These are phyloP conservation scores for Nematocida ironsii DNA, from an alignment of 371 early-diverging fungal species.

Conservation along the genomic window DNA sequence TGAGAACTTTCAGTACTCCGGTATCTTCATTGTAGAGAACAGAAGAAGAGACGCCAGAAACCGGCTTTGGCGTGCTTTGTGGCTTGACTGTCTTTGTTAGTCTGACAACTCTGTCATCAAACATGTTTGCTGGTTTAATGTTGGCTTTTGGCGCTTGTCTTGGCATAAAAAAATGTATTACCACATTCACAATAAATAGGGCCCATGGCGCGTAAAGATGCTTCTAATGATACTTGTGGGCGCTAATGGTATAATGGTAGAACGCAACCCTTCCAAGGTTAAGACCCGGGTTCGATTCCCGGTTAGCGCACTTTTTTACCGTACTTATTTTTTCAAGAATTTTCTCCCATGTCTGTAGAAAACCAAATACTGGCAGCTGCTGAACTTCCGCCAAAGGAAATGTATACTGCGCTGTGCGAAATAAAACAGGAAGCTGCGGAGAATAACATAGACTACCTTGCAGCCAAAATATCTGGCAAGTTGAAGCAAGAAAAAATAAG, in stretches of 20 bases:
- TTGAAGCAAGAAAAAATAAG: not conserved
- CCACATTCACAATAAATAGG: not conserved
- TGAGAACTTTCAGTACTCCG: conserved; percentile 15
- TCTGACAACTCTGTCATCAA: conserved; percentile 36
- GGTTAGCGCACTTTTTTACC: conserved; percentile 61
- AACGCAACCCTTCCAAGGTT: conserved; percentile 68
- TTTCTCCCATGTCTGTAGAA: conserved; percentile 10
- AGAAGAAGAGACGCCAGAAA: conserved; percentile 46
- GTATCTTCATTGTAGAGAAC: conserved; percentile 23
- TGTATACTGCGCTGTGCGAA: conserved; percentile 24
- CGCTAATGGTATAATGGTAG: conserved; percentile 67
- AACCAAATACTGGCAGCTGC: not conserved
- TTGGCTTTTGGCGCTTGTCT: not conserved
- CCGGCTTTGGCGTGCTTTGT: not conserved
- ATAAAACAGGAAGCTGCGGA: conserved; percentile 27
- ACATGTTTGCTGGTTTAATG: conserved; percentile 7
- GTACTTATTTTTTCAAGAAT: conserved; percentile 17
- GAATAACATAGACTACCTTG: conserved; percentile 2
- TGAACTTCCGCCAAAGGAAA: conserved; percentile 12
- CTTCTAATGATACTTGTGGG: not conserved
- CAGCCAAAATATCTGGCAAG: not conserved
- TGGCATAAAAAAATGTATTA: conserved; percentile 8
- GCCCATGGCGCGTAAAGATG: not conserved
- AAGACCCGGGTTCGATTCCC: conserved; percentile 69
- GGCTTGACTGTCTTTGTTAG: conserved; percentile 25